Conservation (phyloP, 257 asterid genomes). For the Solanum rostratum region DNA sequence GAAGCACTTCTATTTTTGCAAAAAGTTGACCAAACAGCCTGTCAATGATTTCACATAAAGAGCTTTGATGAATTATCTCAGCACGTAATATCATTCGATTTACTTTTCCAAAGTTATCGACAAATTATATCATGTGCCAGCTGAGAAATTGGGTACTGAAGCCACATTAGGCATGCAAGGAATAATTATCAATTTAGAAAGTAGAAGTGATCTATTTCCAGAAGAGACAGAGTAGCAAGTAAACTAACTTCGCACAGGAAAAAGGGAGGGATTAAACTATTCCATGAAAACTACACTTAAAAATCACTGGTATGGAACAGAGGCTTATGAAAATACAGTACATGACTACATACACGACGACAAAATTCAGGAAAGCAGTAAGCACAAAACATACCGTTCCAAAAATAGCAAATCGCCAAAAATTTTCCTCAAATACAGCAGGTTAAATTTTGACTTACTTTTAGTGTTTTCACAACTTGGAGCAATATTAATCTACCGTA, state of each 20-base stretch:
- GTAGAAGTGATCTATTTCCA: neutral
- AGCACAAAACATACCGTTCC: too few relatives aligned
- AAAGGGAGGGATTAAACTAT: neutral
- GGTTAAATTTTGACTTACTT: too few relatives aligned
- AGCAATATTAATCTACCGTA: too few relatives aligned
- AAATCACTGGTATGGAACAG: neutral
- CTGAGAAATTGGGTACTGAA: neutral
- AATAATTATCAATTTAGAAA: neutral
- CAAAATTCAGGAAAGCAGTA: too few relatives aligned
- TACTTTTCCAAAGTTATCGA: neutral
- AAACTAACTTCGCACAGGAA: neutral
- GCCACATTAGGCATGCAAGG: neutral
- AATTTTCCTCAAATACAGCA: too few relatives aligned
- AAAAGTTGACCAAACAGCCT: neutral
- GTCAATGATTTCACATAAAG: neutral
- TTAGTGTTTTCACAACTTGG: too few relatives aligned
- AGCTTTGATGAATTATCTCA: neutral
- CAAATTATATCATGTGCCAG: neutral
- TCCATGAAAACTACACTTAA: neutral
- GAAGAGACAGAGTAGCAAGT: neutral
- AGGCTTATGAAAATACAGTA: neutral
- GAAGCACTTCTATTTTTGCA: neutral
- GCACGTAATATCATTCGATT: neutral
- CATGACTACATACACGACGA: conserved; percentile 53
- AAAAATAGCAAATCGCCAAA: too few relatives aligned